phyloP scores from a whole-genome alignment of 2,329 filamentous ascomycete species.

The Fusarium sp. region DNA sequence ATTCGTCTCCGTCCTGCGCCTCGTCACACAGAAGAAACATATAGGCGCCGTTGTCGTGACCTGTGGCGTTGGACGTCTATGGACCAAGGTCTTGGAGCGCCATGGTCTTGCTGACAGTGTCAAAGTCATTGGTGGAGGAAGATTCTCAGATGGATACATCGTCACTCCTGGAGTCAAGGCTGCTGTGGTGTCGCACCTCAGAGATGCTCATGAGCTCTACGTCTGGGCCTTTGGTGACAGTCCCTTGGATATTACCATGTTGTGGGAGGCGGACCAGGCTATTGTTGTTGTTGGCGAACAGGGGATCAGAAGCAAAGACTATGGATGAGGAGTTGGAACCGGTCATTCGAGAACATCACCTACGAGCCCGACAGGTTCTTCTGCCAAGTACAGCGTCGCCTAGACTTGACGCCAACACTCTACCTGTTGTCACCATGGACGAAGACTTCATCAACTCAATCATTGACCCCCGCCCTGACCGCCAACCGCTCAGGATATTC shows the following conservation, averaged over 20 bases:
- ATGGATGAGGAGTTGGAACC: conserved; percentile 59
- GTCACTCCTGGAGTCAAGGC: conserved; percentile 62
- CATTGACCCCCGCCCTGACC: conserved; percentile 12
- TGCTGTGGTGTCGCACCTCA: conserved; percentile 54
- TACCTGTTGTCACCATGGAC: conserved; percentile 54
- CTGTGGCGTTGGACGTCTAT: conserved; percentile 62
- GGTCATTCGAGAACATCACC: conserved; percentile 50
- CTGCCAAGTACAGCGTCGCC: conserved; percentile 51
- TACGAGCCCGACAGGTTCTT: conserved; percentile 57
- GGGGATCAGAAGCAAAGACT: conserved; percentile 55
- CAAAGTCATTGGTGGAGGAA: conserved; percentile 62
- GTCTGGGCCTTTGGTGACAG: conserved; percentile 71
- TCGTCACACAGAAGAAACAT: conserved; percentile 43
- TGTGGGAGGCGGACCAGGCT: conserved; percentile 60
- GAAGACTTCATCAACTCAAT: conserved; percentile 35
- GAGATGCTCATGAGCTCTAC: conserved; percentile 49
- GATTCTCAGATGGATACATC: conserved; percentile 57
- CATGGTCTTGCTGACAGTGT: conserved; percentile 53
- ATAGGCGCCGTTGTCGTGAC: conserved; percentile 62
- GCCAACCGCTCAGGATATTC: conserved; percentile 35
- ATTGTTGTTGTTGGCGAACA: conserved; percentile 64
- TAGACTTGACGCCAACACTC: conserved; percentile 52
- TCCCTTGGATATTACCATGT: conserved; percentile 65
- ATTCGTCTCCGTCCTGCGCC: conserved; percentile 55
- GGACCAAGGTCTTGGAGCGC: conserved; percentile 62